Evolutionary conservation across 2,329 filamentous ascomycete genomes (phyloP).

Genomic region (Aspergillus arachidicola): DNA sequence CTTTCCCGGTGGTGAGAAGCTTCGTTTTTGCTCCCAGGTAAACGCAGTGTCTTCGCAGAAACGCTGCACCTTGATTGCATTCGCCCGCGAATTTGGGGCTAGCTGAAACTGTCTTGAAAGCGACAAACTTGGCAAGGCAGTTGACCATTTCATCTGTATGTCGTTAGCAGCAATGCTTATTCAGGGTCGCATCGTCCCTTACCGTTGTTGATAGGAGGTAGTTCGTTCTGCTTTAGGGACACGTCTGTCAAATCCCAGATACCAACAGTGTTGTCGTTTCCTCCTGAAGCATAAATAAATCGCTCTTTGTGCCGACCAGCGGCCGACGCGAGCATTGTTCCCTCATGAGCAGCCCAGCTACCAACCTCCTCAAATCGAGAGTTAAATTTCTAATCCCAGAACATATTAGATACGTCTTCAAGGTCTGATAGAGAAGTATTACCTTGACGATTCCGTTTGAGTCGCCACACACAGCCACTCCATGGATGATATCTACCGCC

Average conservation of each 20-base stretch:
- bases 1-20: constrained; percentile 79
- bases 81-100: constrained; percentile 84
- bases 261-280: constrained; percentile 85
- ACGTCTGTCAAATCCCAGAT: constrained; percentile 78
- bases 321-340: constrained; percentile 83
- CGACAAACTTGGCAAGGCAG: constrained; percentile 81
- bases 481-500: constrained; percentile 81
- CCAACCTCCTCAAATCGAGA: constrained; percentile 80
- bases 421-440: constrained; percentile 13
- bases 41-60: constrained; percentile 86
- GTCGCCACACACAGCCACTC: constrained; percentile 84
- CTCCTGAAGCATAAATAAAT: constrained; percentile 89
- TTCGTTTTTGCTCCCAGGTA: constrained; percentile 87
- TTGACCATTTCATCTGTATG: constrained; percentile 62
- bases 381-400: constrained; percentile 64
- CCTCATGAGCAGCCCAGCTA: constrained; percentile 80
- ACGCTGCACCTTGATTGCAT: constrained; percentile 89
- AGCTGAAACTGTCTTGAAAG: constrained; percentile 89
- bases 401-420: background rate
- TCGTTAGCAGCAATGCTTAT: constrained; percentile 14
- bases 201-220: constrained; percentile 61
- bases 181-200: constrained; percentile 12
- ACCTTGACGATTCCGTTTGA: constrained; percentile 85
- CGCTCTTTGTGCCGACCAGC: constrained; percentile 69
- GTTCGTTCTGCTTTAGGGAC: constrained; percentile 46